A percentile compares a stretch with the other conserved stretches of the same genome.
Evolutionary conservation across 2,329 filamentous ascomycete species (phyloP).

Genomic region (Achaetomium macrosporum): DNA sequence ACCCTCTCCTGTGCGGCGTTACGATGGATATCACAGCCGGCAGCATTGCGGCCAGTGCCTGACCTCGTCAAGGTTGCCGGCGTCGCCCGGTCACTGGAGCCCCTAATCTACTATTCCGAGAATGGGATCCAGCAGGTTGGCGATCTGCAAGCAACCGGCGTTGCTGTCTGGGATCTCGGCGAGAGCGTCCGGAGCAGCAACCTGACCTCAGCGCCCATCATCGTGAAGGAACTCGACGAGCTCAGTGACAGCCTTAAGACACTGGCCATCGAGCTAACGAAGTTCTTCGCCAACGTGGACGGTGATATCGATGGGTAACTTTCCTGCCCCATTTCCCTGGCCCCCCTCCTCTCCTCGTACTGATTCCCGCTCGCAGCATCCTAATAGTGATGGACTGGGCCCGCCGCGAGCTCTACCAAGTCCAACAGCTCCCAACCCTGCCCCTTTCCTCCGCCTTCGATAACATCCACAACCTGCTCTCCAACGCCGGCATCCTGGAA

Average conservation of each 20-base stretch:
- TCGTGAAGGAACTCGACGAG: slow-evolving; percentile 78
- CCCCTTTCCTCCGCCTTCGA: slow-evolving; percentile 68
- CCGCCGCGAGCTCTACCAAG: slow-evolving; percentile 69
- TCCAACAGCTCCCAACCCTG: slow-evolving; percentile 56
- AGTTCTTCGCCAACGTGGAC: slow-evolving; percentile 90
- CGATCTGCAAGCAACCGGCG: slow-evolving; percentile 82
- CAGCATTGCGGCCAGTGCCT: slow-evolving; percentile 60
- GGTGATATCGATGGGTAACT: slow-evolving; percentile 78
- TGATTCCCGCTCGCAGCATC: slow-evolving; percentile 47
- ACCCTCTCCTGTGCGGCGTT: slow-evolving; percentile 61
- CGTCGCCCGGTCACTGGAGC: slow-evolving; percentile 86
- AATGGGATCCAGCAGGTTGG: slow-evolving; percentile 80
- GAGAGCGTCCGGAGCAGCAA: slow-evolving; percentile 86
- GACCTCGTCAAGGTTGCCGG: slow-evolving; percentile 88
- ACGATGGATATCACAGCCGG: slow-evolving; percentile 64
- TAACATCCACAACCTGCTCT: slow-evolving; percentile 75
- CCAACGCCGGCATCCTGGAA: slow-evolving; percentile 56
- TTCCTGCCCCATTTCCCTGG: neutral
- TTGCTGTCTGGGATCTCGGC: slow-evolving; percentile 90
- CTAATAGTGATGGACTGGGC: slow-evolving; percentile 97
- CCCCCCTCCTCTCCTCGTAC: neutral
- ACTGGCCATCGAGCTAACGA: slow-evolving; percentile 77
- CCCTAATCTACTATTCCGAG: slow-evolving; percentile 90
- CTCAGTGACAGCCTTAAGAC: slow-evolving; percentile 80
- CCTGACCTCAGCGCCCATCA: slow-evolving; percentile 82